Conservation (phyloP, 2,329 filamentous ascomycete genomes). For the Pseudogymnoascus sp. region DNA sequence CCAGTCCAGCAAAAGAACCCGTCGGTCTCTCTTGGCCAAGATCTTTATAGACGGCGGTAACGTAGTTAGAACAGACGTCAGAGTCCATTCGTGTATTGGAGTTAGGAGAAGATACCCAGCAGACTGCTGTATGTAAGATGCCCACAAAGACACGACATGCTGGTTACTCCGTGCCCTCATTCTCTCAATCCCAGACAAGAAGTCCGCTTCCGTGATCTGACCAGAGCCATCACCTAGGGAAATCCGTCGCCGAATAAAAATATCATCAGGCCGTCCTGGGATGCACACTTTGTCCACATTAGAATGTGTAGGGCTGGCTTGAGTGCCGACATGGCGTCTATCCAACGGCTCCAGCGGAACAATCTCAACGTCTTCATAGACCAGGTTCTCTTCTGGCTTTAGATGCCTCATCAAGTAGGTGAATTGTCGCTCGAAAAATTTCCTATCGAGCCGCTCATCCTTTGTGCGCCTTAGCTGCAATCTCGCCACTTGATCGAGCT, state of each 20-base stretch:
- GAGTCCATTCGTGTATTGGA: constrained; percentile 56
- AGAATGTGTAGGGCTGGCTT: constrained; percentile 30
- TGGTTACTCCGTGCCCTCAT: constrained; percentile 54
- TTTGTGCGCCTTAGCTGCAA: constrained; percentile 51
- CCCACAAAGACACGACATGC: constrained; percentile 64
- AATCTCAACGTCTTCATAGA: constrained; percentile 59
- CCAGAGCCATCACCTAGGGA: constrained; percentile 40
- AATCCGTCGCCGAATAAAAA: constrained; percentile 52
- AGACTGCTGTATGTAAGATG: constrained; percentile 59
- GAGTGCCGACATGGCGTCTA: constrained; percentile 33
- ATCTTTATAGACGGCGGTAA: constrained; percentile 55
- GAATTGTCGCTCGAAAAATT: constrained; percentile 64
- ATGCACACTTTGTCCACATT: constrained; percentile 53
- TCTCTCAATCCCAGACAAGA: constrained; percentile 51
- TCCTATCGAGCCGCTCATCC: constrained; percentile 57
- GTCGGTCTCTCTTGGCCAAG: constrained; percentile 50
- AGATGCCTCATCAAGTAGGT: constrained; percentile 60
- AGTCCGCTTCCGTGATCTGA: constrained; percentile 43
- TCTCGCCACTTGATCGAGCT: constrained; percentile 55
- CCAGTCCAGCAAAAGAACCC: constrained; percentile 60
- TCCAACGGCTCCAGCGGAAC: constrained; percentile 62
- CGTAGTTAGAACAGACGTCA: constrained; percentile 59
- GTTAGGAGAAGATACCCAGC: constrained; percentile 58
- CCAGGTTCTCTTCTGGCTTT: constrained; percentile 49
- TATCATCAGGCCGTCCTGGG: constrained; percentile 49